These are phyloP conservation scores for Aspergillus egyptiacus DNA, from an alignment of 495 filamentous ascomycete species.

Conservation along the genomic window DNA sequence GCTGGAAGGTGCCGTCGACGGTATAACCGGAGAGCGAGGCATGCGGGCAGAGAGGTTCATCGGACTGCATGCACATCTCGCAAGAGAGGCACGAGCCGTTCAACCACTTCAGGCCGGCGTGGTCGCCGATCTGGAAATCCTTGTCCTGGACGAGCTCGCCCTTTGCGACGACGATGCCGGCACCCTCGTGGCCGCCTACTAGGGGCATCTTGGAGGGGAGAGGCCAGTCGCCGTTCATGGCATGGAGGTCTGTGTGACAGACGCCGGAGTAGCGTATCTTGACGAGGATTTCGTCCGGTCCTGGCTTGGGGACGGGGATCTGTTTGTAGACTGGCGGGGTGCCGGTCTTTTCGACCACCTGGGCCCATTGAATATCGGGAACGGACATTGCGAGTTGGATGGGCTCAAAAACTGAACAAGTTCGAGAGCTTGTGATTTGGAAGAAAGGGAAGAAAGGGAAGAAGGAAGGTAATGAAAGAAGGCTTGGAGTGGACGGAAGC, in stretches of 20 bases:
- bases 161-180: constrained; percentile 75
- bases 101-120: constrained; percentile 87
- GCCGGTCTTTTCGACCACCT: constrained; percentile 74
- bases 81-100: constrained; percentile 77
- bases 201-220: constrained; percentile 69
- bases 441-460: too few species aligned
- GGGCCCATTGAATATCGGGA: constrained; percentile 78
- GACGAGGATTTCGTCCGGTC: constrained; percentile 81
- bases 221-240: constrained; percentile 86
- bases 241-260: constrained; percentile 85
- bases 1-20: constrained; percentile 87
- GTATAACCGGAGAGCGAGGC: constrained; percentile 80
- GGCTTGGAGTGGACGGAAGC: too few species aligned
- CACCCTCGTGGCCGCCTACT: constrained; percentile 91
- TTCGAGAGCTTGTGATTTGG: not conserved
- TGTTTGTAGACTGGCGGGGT: constrained; percentile 73
- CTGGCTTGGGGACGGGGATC: constrained; percentile 71
- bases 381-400: constrained; percentile 33
- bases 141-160: constrained; percentile 66
- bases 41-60: constrained; percentile 70
- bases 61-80: constrained; percentile 69
- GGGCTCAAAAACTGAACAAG: not conserved
- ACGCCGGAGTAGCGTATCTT: constrained; percentile 92
- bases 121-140: constrained; percentile 70
- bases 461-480: too few species aligned